Percentiles rank a stretch among this genome's conserved stretches.
These are phyloP conservation scores for Plasmodium inui DNA, from an alignment of 169 alveolate species.

Conservation along the genomic window DNA sequence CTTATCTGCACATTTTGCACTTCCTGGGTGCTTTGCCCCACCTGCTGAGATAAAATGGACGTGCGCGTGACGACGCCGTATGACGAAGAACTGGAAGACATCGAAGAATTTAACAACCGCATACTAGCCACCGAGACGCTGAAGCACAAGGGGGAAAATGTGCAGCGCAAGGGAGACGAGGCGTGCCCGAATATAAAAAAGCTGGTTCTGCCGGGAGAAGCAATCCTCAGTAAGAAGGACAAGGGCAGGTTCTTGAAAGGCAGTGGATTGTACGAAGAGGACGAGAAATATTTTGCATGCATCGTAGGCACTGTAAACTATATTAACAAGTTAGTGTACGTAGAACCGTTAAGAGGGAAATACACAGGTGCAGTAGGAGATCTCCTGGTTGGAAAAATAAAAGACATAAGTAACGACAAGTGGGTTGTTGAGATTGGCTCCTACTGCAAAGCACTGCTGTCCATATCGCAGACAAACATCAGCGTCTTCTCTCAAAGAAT, in stretches of 20 bases:
- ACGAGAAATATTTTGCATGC: conserved; percentile 58
- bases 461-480: conserved; percentile 92
- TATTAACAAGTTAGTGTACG: conserved; percentile 88
- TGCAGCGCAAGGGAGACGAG: conserved; percentile 19
- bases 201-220: conserved; percentile 75
- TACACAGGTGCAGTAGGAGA: conserved; percentile 90
- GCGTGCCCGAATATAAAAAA: conserved; percentile 68
- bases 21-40: neutral
- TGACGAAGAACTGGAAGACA: conserved; percentile 69
- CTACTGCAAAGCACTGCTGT: conserved; percentile 89
- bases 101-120: conserved; percentile 57
- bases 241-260: conserved; percentile 70
- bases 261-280: conserved; percentile 68
- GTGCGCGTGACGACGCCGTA: conserved; percentile 65
- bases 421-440: conserved; percentile 94
- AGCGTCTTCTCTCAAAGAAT: conserved; percentile 92
- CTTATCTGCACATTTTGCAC: too few species aligned
- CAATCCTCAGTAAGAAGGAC: conserved; percentile 47
- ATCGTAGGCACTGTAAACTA: conserved; percentile 68
- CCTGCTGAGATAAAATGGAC: conserved; percentile 22
- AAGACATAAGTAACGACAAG: conserved; percentile 83
- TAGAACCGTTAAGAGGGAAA: conserved; percentile 88
- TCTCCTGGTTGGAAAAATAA: conserved; percentile 88
- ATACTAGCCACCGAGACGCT: conserved; percentile 41
- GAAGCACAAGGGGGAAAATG: conserved; percentile 29